Evolutionary conservation across 495 filamentous ascomycete species (phyloP), one percentile per base, ranked within the genome.

Genomic region (Xylaria telfairii): DNA sequence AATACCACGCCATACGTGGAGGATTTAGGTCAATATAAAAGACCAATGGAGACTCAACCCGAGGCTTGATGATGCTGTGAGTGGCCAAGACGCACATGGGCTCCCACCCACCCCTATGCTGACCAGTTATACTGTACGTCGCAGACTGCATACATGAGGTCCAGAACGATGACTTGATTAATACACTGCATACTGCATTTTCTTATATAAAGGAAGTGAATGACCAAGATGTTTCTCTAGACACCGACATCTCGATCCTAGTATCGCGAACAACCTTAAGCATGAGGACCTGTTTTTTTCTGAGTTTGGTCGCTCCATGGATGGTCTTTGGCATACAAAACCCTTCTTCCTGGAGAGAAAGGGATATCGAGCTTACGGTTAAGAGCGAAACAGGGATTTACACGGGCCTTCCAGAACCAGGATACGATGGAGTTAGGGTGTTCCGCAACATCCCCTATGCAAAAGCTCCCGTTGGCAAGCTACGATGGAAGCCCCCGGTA

Each of bases 401-500:
- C 60, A 81, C 78, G n/a, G 84, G 83, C 8, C 72, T 83, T 42
- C 73, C 81, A 68, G 78, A 83, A 68, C 42, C 73, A 4, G 73
- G 79, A 0, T 83, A 77, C 57, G 78, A 78, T 12, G 72, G 78
- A 9, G 80, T 83, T 9, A 81, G 82, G 49, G 80, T 83, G 62
- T 87, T 84, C 73, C 83, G 83, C 47, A 79, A 76, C 64, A 82
- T 87, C 54, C 82, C 85, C 1, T 85, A 79, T 68, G 83, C 82
- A 1, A 73, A 82, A 59, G 75, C 81, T 4, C 84, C 84, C 0
- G 71, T 83, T 7, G 79, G 80, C 21, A 73, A 73, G 34, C 75
- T 73, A 17, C 79, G 83, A 59, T 85, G 79, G 80, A 76, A 79
- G 26, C 82, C 83, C 0, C 78, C 83, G 2, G 72, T 80, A 28